These are phyloP conservation scores for Priceomyces carsonii DNA, from an alignment of 805 yeast species.

Conservation along the genomic window DNA sequence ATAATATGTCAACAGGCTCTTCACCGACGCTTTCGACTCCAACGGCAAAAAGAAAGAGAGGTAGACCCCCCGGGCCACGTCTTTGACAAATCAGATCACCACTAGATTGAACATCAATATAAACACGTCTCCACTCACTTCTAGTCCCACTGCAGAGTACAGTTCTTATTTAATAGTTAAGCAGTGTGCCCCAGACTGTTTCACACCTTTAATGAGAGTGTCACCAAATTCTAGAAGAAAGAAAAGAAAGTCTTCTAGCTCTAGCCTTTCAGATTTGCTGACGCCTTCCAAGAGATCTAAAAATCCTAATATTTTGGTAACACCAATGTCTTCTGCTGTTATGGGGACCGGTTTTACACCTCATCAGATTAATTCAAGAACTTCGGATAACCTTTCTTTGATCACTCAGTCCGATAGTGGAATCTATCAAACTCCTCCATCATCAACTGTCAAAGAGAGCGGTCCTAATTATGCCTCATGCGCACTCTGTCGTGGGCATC, in stretches of 20 bases:
- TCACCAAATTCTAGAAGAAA: conserved; percentile 24
- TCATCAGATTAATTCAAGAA: conserved; percentile 27
- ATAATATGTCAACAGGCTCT: conserved; percentile 5
- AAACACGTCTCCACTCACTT: conserved; percentile 36
- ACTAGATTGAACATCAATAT: conserved; percentile 43
- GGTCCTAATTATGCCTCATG: conserved; percentile 1
- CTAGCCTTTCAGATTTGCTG: conserved; percentile 12
- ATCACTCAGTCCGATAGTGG: conserved; percentile 25
- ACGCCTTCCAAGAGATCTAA: background rate
- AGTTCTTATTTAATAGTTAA: conserved; percentile 38
- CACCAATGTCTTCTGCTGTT: conserved; percentile 19
- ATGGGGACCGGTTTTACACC: conserved; percentile 17
- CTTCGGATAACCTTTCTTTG: conserved; percentile 34
- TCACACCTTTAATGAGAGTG: conserved; percentile 46
- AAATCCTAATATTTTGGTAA: conserved; percentile 9
- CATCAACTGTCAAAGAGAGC: conserved; percentile 14
- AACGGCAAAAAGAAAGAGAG: conserved; percentile 40
- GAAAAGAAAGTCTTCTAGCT: conserved; percentile 14
- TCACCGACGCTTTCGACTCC: conserved; percentile 9
- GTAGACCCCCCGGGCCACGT: conserved; percentile 47
- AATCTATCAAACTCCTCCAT: conserved; percentile 22
- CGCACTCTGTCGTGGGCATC: too few relatives aligned
- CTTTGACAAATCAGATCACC: conserved; percentile 36
- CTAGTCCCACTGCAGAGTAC: conserved; percentile 40
- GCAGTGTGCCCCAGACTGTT: conserved; percentile 44